Evolutionary conservation across 2,329 filamentous ascomycete species (phyloP).

Genomic region (Venturia pyrina): DNA sequence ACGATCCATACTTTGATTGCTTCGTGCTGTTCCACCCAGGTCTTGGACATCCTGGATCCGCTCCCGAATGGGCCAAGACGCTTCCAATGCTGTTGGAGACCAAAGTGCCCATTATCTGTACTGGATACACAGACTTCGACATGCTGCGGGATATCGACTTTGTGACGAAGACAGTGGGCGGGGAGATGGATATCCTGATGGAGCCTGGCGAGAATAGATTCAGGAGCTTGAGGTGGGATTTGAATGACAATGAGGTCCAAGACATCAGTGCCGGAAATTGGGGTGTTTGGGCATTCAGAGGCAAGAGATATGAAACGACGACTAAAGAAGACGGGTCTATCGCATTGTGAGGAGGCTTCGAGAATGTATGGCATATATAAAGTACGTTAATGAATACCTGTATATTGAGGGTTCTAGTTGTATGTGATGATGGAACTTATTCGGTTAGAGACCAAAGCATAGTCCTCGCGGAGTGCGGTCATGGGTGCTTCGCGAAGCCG

Average conservation of each 20-base stretch:
- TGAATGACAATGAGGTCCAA: conserved; percentile 90
- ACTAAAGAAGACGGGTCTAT: conserved; percentile 3
- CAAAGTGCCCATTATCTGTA: conserved; percentile 88
- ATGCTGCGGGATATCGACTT: conserved; percentile 88
- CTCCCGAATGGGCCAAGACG: conserved; percentile 89
- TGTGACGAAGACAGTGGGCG: conserved; percentile 73
- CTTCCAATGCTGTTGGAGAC: conserved; percentile 85
- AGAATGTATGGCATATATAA: not conserved
- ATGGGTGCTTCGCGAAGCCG: too few relatives aligned
- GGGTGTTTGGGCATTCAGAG: conserved; percentile 94
- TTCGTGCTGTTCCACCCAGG: conserved; percentile 97
- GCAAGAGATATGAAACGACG: conserved; percentile 75
- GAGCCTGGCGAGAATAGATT: conserved; percentile 92
- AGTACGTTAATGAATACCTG: not conserved
- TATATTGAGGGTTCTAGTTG: not conserved
- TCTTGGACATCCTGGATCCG: conserved; percentile 83
- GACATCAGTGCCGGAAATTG: conserved; percentile 94
- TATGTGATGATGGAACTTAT: too few relatives aligned
- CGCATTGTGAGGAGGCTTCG: not conserved
- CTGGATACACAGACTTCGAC: conserved; percentile 91
- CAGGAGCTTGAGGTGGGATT: conserved; percentile 87
- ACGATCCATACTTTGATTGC: conserved; percentile 96
- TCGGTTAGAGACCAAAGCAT: too few relatives aligned
- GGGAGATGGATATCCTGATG: conserved; percentile 86
- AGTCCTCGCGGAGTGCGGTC: too few relatives aligned